Conservation (phyloP, 2,329 filamentous ascomycete genomes). For the Tothia fuscella region DNA sequence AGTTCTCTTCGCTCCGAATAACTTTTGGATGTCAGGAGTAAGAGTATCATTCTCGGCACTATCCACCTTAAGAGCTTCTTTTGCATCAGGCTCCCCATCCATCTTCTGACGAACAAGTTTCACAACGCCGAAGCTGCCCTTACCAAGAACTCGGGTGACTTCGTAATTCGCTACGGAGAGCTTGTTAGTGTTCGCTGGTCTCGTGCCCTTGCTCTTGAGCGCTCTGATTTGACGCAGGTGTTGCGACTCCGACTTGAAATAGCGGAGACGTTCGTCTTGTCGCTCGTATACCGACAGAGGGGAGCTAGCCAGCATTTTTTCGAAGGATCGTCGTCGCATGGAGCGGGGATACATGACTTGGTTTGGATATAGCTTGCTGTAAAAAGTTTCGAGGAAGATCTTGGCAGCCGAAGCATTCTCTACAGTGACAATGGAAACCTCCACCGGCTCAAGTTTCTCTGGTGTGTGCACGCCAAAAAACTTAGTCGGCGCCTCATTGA, state of each 20-base stretch:
- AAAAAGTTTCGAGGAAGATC: conserved; percentile 75
- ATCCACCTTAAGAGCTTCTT: not conserved
- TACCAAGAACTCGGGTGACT: conserved; percentile 69
- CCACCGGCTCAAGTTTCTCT: too few species aligned
- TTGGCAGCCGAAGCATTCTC: conserved; percentile 74
- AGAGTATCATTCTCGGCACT: not conserved
- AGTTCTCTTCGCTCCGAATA: conserved; percentile 5
- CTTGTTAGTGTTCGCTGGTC: conserved; percentile 35
- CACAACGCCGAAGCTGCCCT: conserved; percentile 91
- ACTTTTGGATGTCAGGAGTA: not conserved
- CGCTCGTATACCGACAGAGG: conserved; percentile 40
- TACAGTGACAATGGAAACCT: conserved; percentile 27
- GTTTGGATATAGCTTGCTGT: conserved; percentile 53
- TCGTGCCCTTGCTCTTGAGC: conserved; percentile 50
- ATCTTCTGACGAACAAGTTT: conserved; percentile 59
- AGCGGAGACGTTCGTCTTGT: conserved; percentile 45
- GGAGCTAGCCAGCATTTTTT: conserved; percentile 53
- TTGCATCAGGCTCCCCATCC: conserved; percentile 16
- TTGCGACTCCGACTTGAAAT: conserved; percentile 52
- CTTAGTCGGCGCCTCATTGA: not conserved
- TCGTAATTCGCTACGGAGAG: conserved; percentile 59
- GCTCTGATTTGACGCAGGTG: conserved; percentile 62
- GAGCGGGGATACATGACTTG: conserved; percentile 43
- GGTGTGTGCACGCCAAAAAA: not conserved
- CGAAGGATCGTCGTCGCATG: conserved; percentile 49